phyloP scores from a whole-genome alignment of 306 rosid species.

The Pueraria montana region DNA sequence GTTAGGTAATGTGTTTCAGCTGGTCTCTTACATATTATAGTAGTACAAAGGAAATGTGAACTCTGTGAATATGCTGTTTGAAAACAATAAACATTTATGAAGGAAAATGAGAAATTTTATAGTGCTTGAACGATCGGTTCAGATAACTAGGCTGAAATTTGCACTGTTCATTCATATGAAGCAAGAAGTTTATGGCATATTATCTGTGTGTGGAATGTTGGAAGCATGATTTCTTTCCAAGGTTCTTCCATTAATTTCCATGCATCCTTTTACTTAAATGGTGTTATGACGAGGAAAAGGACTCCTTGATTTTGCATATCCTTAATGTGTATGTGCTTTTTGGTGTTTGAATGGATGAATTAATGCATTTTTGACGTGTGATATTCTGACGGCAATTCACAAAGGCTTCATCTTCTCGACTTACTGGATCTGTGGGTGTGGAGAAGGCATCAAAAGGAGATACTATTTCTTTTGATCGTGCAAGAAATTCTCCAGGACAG shows the following conservation, averaged over 20 bases:
- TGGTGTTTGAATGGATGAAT: not conserved
- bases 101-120: not conserved
- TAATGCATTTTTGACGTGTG: slow-evolving; percentile 22
- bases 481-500: slow-evolving; percentile 51
- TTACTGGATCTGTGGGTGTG: slow-evolving; percentile 48
- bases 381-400: slow-evolving; percentile 43
- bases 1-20: not conserved
- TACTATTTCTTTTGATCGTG: slow-evolving; percentile 45
- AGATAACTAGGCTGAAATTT: not conserved
- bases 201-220: not conserved
- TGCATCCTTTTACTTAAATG: slow-evolving; percentile 20
- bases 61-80: slow-evolving; percentile 18
- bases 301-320: not conserved
- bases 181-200: not conserved
- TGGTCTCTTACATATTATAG: not conserved
- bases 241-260: slow-evolving; percentile 1
- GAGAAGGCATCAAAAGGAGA: slow-evolving; percentile 51
- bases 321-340: slow-evolving; percentile 2
- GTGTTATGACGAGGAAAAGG: not conserved
- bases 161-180: not conserved
- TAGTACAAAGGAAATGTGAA: not conserved
- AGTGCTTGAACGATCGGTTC: slow-evolving; percentile 3
- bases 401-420: slow-evolving; percentile 55
- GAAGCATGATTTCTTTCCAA: not conserved
- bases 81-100: not conserved